A percentile compares a stretch with the other conserved stretches of the same genome.
phyloP scores from a whole-genome alignment of 495 filamentous ascomycete species.

The Thozetella sp. region DNA sequence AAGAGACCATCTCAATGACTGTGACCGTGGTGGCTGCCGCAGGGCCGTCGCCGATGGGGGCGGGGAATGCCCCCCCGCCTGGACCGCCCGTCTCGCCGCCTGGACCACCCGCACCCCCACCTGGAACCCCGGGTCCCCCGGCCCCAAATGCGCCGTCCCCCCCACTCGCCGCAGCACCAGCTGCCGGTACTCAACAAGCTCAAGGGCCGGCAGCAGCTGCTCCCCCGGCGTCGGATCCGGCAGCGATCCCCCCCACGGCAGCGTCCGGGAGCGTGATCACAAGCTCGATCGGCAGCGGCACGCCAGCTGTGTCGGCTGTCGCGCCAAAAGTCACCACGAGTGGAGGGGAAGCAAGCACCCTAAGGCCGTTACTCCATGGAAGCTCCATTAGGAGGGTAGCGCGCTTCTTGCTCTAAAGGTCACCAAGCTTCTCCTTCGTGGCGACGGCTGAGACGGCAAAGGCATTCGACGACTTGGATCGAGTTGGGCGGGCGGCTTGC shows the following conservation, averaged over 20 bases:
- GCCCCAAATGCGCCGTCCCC: neutral
- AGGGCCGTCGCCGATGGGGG: no score
- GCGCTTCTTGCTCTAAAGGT: neutral
- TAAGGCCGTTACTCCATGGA: neutral
- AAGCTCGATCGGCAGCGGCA: neutral
- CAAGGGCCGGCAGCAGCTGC: neutral
- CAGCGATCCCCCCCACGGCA: neutral
- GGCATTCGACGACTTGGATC: no score
- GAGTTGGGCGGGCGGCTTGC: neutral
- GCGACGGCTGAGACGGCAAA: no score
- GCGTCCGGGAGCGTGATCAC: neutral
- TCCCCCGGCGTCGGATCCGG: neutral
- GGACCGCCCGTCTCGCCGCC: neutral
- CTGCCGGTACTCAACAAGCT: no score
- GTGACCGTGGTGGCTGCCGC: neutral
- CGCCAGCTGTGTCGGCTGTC: neutral
- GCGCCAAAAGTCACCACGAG: neutral
- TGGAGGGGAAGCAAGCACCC: neutral
- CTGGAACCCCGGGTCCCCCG: neutral
- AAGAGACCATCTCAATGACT: neutral
- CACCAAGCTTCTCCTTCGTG: neutral
- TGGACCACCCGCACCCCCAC: neutral
- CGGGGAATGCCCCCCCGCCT: neutral
- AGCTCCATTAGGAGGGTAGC: neutral
- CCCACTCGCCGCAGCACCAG: neutral